Evolutionary conservation across 176 grass and related monocot species (phyloP).

Genomic region (Pharus latifolius): DNA sequence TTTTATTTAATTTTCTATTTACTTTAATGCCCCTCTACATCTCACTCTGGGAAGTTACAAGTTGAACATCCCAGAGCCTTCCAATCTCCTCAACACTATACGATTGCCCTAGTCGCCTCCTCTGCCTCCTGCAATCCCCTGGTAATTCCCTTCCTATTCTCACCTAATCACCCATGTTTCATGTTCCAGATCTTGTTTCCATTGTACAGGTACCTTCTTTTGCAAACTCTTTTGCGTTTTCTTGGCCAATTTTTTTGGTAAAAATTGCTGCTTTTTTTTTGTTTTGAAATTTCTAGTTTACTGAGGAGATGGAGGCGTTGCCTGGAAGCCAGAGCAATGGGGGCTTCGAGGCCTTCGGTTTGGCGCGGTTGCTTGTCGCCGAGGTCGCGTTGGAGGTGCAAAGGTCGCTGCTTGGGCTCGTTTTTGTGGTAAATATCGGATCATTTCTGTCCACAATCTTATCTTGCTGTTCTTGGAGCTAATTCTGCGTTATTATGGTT

Average conservation of each 20-base stretch:
- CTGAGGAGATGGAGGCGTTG: constrained; percentile 13
- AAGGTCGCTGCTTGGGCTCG: constrained; percentile 18
- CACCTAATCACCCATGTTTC: neutral
- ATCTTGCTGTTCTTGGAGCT: no score
- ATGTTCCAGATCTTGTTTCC: neutral
- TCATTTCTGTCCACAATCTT: neutral
- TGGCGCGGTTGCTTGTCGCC: constrained; percentile 2
- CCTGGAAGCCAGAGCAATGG: no score
- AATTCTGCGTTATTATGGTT: neutral
- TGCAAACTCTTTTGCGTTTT: neutral
- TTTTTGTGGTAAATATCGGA: neutral
- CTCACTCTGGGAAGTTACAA: no score
- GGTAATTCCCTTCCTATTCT: neutral
- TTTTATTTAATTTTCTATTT: no score
- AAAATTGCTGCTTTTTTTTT: neutral
- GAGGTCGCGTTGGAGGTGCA: constrained; percentile 14
- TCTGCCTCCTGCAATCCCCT: no score
- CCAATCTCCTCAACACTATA: no score
- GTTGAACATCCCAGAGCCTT: no score
- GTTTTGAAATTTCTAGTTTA: neutral
- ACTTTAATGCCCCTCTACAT: no score
- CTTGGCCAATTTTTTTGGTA: no score
- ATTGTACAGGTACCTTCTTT: neutral
- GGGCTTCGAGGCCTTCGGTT: neutral
- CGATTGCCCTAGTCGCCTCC: no score